phyloP scores from a whole-genome alignment of 2,329 filamentous ascomycete genomes.

The Piedraia hortae region DNA sequence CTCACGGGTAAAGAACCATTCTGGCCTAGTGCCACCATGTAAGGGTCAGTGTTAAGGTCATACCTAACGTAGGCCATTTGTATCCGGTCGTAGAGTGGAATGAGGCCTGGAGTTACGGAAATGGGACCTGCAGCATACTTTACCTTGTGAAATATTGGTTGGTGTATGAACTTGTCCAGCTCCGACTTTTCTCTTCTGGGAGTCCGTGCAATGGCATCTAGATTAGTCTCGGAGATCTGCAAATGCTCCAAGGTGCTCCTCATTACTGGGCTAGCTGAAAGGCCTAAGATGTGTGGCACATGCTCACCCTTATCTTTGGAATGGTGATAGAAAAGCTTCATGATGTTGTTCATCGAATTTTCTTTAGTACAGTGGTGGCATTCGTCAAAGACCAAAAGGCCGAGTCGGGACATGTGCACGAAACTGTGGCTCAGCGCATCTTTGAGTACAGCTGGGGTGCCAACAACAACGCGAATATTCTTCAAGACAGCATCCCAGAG shows the following conservation, averaged over 20 bases:
- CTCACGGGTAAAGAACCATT: slow-evolving; percentile 7
- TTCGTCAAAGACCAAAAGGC: slow-evolving; percentile 61
- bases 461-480: slow-evolving; percentile 44
- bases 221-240: slow-evolving; percentile 34
- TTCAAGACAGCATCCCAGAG: slow-evolving; percentile 40
- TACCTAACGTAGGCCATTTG: slow-evolving; percentile 2
- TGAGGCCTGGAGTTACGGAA: slow-evolving; percentile 2
- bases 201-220: slow-evolving; percentile 41
- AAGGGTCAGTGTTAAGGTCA: slow-evolving; percentile 16
- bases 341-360: slow-evolving; percentile 40
- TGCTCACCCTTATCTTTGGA: slow-evolving; percentile 9
- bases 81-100: slow-evolving; percentile 3
- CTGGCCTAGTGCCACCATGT: slow-evolving; percentile 11
- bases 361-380: slow-evolving; percentile 41
- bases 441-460: slow-evolving; percentile 45
- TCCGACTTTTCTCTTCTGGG: slow-evolving; percentile 43
- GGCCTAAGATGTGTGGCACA: slow-evolving; percentile 42
- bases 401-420: slow-evolving; percentile 32
- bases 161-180: slow-evolving; percentile 38
- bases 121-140: slow-evolving; percentile 5
- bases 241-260: slow-evolving; percentile 28
- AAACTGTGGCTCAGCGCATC: slow-evolving; percentile 55
- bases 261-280: slow-evolving; percentile 56
- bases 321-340: slow-evolving; percentile 41
- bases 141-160: slow-evolving; percentile 27